Evolutionary conservation across 768 basidiomycete genomes (phyloP).

Genomic region (Rhodotorula graminis): DNA sequence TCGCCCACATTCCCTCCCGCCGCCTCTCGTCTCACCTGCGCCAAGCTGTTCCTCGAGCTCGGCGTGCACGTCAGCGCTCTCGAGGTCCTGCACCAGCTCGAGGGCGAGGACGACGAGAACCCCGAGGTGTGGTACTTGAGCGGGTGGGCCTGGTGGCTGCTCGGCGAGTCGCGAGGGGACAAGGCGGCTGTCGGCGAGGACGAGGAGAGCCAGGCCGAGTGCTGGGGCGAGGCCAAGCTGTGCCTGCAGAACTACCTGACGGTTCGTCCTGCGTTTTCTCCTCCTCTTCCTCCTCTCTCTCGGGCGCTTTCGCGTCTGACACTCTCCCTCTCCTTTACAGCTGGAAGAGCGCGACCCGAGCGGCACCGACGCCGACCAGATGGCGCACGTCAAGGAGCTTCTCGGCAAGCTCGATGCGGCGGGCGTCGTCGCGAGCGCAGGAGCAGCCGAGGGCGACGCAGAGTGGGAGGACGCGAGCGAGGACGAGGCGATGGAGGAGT

Average conservation of each 20-base stretch:
- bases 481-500: constrained; percentile 36
- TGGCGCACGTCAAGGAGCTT: constrained; percentile 55
- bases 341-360: constrained; percentile 32
- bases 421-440: constrained; percentile 34
- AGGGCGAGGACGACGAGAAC: constrained; percentile 44
- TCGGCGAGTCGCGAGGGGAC: constrained; percentile 23
- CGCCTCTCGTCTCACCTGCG: constrained; percentile 29
- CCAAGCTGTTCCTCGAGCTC: constrained; percentile 37
- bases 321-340: background rate
- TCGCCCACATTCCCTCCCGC: constrained; percentile 27
- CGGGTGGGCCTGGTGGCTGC: constrained; percentile 39
- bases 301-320: background rate
- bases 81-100: constrained; percentile 41
- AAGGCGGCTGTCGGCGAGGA: constrained; percentile 7
- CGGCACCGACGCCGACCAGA: constrained; percentile 34
- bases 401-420: constrained; percentile 73
- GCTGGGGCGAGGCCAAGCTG: constrained; percentile 38
- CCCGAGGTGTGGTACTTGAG: constrained; percentile 41
- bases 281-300: too few relatives aligned
- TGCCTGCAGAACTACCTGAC: constrained; percentile 39
- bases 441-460: constrained; percentile 29
- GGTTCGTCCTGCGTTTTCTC: constrained; percentile 10
- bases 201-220: constrained; percentile 33
- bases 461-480: constrained; percentile 38
- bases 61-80: constrained; percentile 30